Conservation (phyloP, 345 rosid species). For the Geranium brycei region DNA sequence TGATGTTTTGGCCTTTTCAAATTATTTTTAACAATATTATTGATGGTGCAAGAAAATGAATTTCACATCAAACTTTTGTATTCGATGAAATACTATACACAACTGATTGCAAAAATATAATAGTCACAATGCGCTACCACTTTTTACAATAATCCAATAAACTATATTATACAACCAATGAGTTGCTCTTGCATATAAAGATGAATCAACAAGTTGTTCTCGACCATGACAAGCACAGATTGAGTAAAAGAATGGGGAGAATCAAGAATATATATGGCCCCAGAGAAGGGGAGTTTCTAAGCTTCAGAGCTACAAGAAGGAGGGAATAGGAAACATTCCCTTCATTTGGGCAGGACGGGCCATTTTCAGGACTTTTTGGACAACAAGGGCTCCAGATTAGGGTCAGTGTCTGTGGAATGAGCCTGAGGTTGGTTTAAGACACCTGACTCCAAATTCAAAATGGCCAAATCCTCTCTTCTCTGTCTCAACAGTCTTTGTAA, state of each 20-base stretch:
- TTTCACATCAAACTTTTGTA: no score
- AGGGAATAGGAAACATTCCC: no score
- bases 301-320: background rate
- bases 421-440: constrained; percentile 5
- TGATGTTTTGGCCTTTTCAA: no score
- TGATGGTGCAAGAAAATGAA: no score
- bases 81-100: no score
- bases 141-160: no score
- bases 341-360: no score
- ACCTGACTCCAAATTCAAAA: constrained; percentile 44
- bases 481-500: constrained; percentile 32
- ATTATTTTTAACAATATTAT: no score
- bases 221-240: background rate
- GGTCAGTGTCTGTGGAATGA: constrained; percentile 13
- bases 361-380: constrained; percentile 16
- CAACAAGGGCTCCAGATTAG: constrained; percentile 58
- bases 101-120: no score
- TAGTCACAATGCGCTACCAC: no score
- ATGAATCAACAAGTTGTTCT: background rate
- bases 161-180: no score
- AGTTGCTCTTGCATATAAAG: background rate
- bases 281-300: background rate
- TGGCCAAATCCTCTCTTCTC: constrained; percentile 30
- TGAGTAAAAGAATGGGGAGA: no score
- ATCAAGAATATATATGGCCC: background rate